Base-by-base conservation (phyloP, 371 early-diverging fungal genomes). In the Parasitella parasitica region DNA sequence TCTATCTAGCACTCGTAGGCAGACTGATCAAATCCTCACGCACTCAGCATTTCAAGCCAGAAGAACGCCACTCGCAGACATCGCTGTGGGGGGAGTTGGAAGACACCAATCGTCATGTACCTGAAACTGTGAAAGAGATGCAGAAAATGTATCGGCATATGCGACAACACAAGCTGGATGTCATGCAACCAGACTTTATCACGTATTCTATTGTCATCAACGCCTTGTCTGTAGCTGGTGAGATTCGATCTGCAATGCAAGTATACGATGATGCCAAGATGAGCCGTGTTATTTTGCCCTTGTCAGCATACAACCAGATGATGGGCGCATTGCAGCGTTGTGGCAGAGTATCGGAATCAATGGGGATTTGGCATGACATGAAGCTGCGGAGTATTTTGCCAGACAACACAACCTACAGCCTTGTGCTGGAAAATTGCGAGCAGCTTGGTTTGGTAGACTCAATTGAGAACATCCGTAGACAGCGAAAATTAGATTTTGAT, bases 311-410 rank as follows among this genome's bases (percentile, higher is more conserved):
- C 48, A 81, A 78, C 36, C 46, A 53, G 18, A 56, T 73, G 11
- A 75, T 75, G 71, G 22, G 15, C 0, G 71, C 65, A 0, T 56
- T 75, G 9, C 67, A 71, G 18, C 46, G 46, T 1, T 60, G 58
- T 6, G 69, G 66, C 6, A 60, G 73, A 12, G 43, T 69, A n/a
- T 61, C 73, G 0, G 73, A 75, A 36, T 59, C 78, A n/a, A 71
- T 78, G 75, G 72, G 67, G n/a, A 62, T 81, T 4, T 81, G 79
- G 79, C 67, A 81, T 13, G 77, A 81, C 34, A 77, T 78, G 73
- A 67, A 70, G 11, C 46, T 61, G 0, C 35, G 52, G 11, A 28
- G 57, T 7, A 66, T 75, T 6, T 49, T 67, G 9, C 77, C 75
- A 0, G 76, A 81, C 55, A 56, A 38, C 16, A 38, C 37, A 4